phyloP scores from a whole-genome alignment of 2,329 filamentous ascomycete genomes.

The Alternaria panax region DNA sequence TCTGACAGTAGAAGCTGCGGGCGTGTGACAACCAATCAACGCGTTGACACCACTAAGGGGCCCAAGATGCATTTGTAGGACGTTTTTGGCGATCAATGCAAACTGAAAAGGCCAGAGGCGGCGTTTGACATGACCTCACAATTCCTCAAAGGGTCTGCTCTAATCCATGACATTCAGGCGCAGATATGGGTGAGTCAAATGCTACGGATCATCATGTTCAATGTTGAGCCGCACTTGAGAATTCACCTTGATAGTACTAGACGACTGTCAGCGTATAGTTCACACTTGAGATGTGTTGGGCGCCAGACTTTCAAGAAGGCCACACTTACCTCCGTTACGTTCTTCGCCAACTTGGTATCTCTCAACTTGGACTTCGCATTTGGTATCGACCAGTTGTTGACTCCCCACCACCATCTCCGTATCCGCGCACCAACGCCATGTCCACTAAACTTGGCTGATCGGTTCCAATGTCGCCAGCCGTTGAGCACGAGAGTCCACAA shows the following conservation, averaged over 20 bases:
- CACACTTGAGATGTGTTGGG: slow-evolving; percentile 3
- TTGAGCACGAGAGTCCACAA: slow-evolving; percentile 85
- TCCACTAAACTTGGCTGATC: slow-evolving; percentile 77
- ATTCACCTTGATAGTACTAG: slow-evolving; percentile 40
- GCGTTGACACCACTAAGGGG: background rate
- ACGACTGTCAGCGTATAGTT: slow-evolving; percentile 19
- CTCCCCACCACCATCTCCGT: slow-evolving; percentile 91
- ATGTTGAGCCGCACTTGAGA: slow-evolving; percentile 34
- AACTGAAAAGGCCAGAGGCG: background rate
- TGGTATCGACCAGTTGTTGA: slow-evolving; percentile 80
- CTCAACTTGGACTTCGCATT: slow-evolving; percentile 28
- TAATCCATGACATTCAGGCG: background rate
- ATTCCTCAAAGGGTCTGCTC: background rate
- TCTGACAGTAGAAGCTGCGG: background rate
- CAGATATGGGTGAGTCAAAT: background rate
- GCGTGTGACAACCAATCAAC: background rate
- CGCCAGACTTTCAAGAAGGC: slow-evolving; percentile 42
- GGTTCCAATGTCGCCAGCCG: slow-evolving; percentile 93
- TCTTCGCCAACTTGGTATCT: slow-evolving; percentile 43
- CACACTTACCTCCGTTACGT: slow-evolving; percentile 47
- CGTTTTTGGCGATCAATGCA: background rate
- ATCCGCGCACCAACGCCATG: slow-evolving; percentile 77
- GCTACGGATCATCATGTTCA: slow-evolving; percentile 7
- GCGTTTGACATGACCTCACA: background rate
- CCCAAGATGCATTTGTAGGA: background rate